These are phyloP conservation scores for Dendrostoma leiphaemia DNA, from an alignment of 2,329 filamentous ascomycete genomes.

Conservation along the genomic window DNA sequence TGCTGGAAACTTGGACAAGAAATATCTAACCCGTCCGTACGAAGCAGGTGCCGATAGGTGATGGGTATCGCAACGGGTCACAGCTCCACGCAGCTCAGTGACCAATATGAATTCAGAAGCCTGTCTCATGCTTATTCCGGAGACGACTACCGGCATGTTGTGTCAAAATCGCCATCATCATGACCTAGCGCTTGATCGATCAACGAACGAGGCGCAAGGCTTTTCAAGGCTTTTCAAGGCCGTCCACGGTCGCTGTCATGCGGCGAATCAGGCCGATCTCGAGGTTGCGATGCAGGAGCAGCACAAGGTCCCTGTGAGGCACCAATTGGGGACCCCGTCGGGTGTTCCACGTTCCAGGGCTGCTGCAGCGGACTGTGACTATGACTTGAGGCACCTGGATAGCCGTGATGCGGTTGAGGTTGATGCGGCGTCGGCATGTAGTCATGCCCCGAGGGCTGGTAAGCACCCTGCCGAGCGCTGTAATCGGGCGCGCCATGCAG, in stretches of 20 bases:
- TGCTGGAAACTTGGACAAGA: too few species aligned
- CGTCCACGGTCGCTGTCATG: neutral
- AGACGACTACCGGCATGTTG: too few species aligned
- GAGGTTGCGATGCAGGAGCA: constrained; percentile 14
- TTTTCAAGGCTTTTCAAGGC: neutral
- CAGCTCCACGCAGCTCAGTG: too few species aligned
- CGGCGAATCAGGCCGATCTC: neutral
- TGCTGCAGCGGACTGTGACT: neutral
- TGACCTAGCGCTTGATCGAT: too few species aligned
- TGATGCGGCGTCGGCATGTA: constrained; percentile 5
- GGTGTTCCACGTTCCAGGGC: neutral
- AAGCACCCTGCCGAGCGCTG: neutral
- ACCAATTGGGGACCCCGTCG: neutral
- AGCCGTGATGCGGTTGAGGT: constrained; percentile 5
- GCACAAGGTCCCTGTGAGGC: constrained; percentile 26
- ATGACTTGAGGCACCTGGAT: neutral
- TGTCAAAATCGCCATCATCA: too few species aligned
- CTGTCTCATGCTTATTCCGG: too few species aligned
- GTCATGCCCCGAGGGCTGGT: neutral
- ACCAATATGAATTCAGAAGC: too few species aligned
- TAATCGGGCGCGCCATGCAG: neutral
- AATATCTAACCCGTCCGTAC: too few species aligned
- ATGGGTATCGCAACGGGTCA: too few species aligned
- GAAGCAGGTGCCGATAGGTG: too few species aligned
- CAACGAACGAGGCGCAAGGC: too few species aligned